Evolutionary conservation across 176 grass and related monocot genomes (phyloP).

Genomic region (Alloteropsis semialata): DNA sequence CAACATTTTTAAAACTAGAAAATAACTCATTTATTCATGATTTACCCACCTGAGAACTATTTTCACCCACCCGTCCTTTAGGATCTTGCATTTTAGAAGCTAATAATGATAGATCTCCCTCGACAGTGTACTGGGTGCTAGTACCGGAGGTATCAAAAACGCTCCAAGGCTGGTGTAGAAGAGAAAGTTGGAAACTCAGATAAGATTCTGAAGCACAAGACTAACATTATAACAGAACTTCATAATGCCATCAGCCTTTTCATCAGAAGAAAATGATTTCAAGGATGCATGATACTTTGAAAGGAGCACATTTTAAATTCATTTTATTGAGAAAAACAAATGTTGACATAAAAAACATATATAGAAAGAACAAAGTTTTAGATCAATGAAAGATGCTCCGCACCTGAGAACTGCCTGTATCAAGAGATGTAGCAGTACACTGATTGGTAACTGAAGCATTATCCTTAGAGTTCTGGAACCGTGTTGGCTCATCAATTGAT

Average conservation of each 20-base stretch:
- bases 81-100: slow-evolving; percentile 26
- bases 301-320: neutral
- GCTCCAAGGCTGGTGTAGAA: slow-evolving; percentile 43
- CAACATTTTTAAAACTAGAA: neutral
- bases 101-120: slow-evolving; percentile 20
- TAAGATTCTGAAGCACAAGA: neutral
- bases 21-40: neutral
- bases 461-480: slow-evolving; percentile 24
- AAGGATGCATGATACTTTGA: neutral
- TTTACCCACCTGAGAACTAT: slow-evolving; percentile 37
- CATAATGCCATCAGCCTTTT: neutral
- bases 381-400: slow-evolving; percentile 20
- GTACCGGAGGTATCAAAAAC: slow-evolving; percentile 29
- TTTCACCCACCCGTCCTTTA: slow-evolving; percentile 23
- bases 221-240: neutral
- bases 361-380: neutral
- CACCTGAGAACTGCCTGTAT: slow-evolving; percentile 54
- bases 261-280: neutral
- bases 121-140: slow-evolving; percentile 7
- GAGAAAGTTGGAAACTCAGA: neutral
- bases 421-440: slow-evolving; percentile 28
- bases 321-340: neutral
- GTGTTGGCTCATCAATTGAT: slow-evolving; percentile 20
- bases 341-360: neutral
- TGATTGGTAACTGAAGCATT: slow-evolving; percentile 37